Evolutionary conservation across 2,329 filamentous ascomycete genomes (phyloP), one percentile per base, ranked within the genome.

Genomic region (Corniculantispora saksenae): DNA sequence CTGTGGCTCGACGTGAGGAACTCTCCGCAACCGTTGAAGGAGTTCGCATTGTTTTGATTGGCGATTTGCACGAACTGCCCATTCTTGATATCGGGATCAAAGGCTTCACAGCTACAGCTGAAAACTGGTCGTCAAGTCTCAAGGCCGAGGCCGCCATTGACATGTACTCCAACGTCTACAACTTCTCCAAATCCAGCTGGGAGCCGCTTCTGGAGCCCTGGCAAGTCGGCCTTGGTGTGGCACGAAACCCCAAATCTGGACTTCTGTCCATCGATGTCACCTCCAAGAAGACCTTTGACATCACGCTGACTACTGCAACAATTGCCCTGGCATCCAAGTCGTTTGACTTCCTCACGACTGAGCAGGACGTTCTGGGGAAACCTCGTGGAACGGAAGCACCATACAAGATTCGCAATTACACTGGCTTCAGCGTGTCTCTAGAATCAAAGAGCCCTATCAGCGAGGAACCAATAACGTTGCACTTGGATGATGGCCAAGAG

Each of bases 171-270:
- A 99, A 98, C 72, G 90, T 99, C 29, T 99, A 97, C 83, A 99
- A 99, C 78, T 99, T 99, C 79, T 95, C 95, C 17, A 99, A 99
- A 76, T 99, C 95, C 0, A 93, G 93, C 3, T 99, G 95, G 95
- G 95, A 99, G 76, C 95, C 95, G 3, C 80, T 99, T 40, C 88
- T 99, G 29, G 95, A 99, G 75, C 96, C 96, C 9, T 99, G 95
- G 95, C 89, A 94, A 69, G 83, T 98, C n/a, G 93, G 93, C 2
- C 88, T 99, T 70, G 92, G 96, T 68, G 87, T 98, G 75, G 89
- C 91, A 1, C 94, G 90, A 71, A 89, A 95, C 65, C 84, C 88
- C 29, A 85, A 87, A 50, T 91, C 90, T 0, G 91, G 94, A 45
- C 83, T 91, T 60, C 80, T 97, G 66, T 91, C 92, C 0, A 83